These are phyloP conservation scores for Salix udensis DNA, from an alignment of 345 rosid genomes.

Conservation along the genomic window DNA sequence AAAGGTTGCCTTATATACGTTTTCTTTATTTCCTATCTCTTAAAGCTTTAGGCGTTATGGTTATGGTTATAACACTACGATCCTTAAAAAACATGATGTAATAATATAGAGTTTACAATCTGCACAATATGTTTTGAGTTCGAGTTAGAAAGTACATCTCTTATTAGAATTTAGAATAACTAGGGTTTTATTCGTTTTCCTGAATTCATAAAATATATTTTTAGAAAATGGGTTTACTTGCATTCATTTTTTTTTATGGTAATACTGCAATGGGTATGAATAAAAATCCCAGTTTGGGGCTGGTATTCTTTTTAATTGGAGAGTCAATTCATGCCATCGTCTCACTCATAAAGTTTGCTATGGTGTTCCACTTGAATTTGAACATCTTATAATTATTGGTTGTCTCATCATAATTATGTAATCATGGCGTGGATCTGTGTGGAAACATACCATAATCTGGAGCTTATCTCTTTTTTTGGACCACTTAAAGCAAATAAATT, in stretches of 20 bases:
- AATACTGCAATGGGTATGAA: neutral
- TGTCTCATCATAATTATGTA: conserved; percentile 15
- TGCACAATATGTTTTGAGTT: accelerated
- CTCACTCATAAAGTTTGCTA: conserved; percentile 1
- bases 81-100: no score
- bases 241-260: no score
- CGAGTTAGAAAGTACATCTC: accelerated
- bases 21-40: neutral
- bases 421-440: neutral
- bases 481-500: neutral
- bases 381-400: conserved; percentile 19
- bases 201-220: no score
- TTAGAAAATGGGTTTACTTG: no score
- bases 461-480: neutral
- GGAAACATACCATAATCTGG: neutral
- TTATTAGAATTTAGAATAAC: accelerated
- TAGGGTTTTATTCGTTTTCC: no score
- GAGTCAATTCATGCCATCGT: conserved; percentile 1
- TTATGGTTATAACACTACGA: no score
- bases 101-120: accelerated
- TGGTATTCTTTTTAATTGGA: neutral
- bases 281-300: neutral
- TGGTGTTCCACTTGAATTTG: neutral
- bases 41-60: no score
- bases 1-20: no score